Conservation (phyloP, 2,329 filamentous ascomycete genomes). For the Alternaria rosae region DNA sequence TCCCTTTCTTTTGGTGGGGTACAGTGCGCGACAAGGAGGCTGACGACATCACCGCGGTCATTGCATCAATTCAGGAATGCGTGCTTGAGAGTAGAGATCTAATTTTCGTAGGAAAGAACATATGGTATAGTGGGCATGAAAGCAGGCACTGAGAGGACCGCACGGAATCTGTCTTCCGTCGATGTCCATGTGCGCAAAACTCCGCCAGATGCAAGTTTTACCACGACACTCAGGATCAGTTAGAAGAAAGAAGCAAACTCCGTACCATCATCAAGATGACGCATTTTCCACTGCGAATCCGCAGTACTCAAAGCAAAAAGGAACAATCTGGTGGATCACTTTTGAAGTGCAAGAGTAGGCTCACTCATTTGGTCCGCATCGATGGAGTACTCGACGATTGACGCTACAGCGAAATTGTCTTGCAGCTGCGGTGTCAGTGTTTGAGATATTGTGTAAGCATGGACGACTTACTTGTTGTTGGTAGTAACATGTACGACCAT, state of each 20-base stretch:
- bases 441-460: neutral
- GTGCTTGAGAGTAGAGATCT: neutral
- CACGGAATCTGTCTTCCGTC: neutral
- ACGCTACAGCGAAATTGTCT: neutral
- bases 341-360: slow-evolving; percentile 1
- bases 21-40: slow-evolving; percentile 1
- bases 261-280: neutral
- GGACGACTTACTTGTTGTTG: neutral
- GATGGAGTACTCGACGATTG: neutral
- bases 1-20: slow-evolving; percentile 5
- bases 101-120: neutral
- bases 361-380: neutral
- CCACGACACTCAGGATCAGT: neutral
- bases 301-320: neutral
- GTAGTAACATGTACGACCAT: neutral
- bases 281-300: neutral
- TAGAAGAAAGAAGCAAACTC: neutral
- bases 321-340: neutral
- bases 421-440: neutral
- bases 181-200: neutral
- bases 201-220: neutral
- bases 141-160: neutral
- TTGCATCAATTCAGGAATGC: neutral
- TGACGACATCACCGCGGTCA: neutral
- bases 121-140: neutral